Evolutionary conservation across 2,329 filamentous ascomycete species (phyloP).

Genomic region (Fusarium dlaminii): DNA sequence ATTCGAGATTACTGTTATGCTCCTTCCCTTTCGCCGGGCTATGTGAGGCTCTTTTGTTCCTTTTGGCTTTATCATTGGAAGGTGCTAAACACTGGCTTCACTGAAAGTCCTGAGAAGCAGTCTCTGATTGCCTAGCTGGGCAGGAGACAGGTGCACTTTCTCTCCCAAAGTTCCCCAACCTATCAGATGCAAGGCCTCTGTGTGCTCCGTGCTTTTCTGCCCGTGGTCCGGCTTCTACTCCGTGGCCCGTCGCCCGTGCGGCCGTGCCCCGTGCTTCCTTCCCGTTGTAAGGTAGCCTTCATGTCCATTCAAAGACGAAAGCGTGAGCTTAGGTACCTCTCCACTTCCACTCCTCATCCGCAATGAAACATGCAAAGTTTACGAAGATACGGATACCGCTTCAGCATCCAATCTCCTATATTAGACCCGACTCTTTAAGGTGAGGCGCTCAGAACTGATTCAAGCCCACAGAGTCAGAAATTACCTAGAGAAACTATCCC

Average conservation of each 20-base stretch:
- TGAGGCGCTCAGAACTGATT: conserved; percentile 8
- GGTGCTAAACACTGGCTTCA: conserved; percentile 1
- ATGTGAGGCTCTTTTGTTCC: conserved; percentile 2
- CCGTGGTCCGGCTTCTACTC: conserved; percentile 32
- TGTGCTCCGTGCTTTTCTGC: conserved; percentile 29
- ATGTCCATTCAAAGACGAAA: not conserved
- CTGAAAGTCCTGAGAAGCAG: conserved; percentile 7
- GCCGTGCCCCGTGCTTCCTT: conserved; percentile 30
- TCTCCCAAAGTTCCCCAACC: conserved; percentile 5
- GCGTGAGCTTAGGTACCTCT: not conserved
- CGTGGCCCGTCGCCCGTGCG: conserved; percentile 15
- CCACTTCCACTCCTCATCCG: not conserved
- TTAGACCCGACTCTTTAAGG: not conserved
- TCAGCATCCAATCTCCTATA: not conserved
- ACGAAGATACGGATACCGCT: not conserved
- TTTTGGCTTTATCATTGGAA: not conserved
- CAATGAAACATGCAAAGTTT: not conserved
- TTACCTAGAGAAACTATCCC: conserved; percentile 14
- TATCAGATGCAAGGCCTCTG: not conserved
- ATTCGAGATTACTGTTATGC: not conserved
- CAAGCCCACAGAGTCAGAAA: conserved; percentile 23
- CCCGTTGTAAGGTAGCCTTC: conserved; percentile 17
- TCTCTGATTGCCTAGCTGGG: conserved; percentile 33
- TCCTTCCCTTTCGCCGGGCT: conserved; percentile 8
- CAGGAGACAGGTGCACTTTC: conserved; percentile 28